Base-by-base conservation (phyloP, 1,139 yeast genomes). In the Kazachstania sp. region DNA sequence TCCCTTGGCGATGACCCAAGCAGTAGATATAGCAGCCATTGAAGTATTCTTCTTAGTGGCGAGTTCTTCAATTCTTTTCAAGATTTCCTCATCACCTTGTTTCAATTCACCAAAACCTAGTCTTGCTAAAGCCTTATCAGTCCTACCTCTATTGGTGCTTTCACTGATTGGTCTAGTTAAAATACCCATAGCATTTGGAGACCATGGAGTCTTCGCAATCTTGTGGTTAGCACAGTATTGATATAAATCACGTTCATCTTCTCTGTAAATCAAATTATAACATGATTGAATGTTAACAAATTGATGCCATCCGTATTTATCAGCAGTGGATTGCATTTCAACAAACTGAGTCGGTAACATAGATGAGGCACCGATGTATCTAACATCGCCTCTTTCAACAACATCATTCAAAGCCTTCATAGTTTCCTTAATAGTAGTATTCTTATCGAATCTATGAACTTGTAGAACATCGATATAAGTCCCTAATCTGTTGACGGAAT, bases 191-290 rank as follows among this genome's bases (percentile, higher is more conserved):
- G n/a, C n/a, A n/a, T n/a, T n/a, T n/a, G n/a, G n/a, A n/a, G n/a
- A n/a, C n/a, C n/a, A n/a, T n/a, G n/a, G n/a, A n/a, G n/a, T n/a
- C n/a, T n/a, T n/a, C n/a, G n/a, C n/a, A n/a, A n/a, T n/a, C n/a
- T n/a, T n/a, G n/a, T n/a, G n/a, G n/a, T n/a, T n/a, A n/a, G n/a
- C n/a, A n/a, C n/a, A n/a, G n/a, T n/a, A n/a, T 20, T 73, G 75
- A 50, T 69, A 73, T 73, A 76, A 60, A 55, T 76, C 78, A 46
- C 72, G 58, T 57, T 76, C 78, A 50, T 77, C 80, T 56, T 75
- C 79, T 30, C 81, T 65, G 54, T 73, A 67, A 3, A 75, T 45
- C 53, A 77, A 65, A 54, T 74, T 74, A 60, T 74, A 75, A 59
- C 65, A 72, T 48, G 73, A 72, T 63, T 77, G 81, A 73, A 74